Evolutionary conservation across 176 grass and related monocot species (phyloP), one percentile per base, ranked within the genome.

Genomic region (Oryza glumipatula): DNA sequence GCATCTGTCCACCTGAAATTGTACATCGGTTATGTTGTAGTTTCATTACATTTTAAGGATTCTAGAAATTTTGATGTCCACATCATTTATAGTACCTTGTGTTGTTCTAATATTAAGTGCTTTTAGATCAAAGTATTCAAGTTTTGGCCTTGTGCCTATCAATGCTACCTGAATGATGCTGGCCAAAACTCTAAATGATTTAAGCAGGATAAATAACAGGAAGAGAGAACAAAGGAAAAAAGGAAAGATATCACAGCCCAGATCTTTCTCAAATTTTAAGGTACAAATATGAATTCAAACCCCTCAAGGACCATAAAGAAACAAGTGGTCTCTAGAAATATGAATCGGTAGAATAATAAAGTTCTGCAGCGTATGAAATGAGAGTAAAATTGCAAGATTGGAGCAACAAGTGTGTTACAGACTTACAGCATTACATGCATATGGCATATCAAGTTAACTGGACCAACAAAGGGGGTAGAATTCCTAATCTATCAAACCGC

Each of bases 1-100:
- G 87, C 89, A 84, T 95, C 93, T 38, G 80, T 58, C 93, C 96
- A 98, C 85, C 96, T 98, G 85, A 83, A 83, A 87, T 54, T 77
- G 70, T 9, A 85, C 28, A 87, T 22, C 15, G 6, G 74, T 45
- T 65, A 51, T 38, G 23, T 23, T 77, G 7, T 65, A 30, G 3
- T 86, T 28, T 61, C 73, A 79, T 73, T 30, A 79, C 15, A 81
- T 68, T 65, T 60, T 47, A 74, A 66, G 67, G 21, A 70, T 85
- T 76, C 4, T 58, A 77, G 63, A 75, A 30, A 30, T 43, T 68
- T 6, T 45, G 36, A 3, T 69, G 16, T 76, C 39, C 7, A 54
- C 76, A 48, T 13, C 7, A 67, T 11, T 82, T 28, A 60, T 36
- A 86, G 67, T 63, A 61, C n/a, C 2, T 23, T 63, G 8, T 11